Conservation (phyloP, 2,329 filamentous ascomycete species). For the Mycocentrospora acerina region DNA sequence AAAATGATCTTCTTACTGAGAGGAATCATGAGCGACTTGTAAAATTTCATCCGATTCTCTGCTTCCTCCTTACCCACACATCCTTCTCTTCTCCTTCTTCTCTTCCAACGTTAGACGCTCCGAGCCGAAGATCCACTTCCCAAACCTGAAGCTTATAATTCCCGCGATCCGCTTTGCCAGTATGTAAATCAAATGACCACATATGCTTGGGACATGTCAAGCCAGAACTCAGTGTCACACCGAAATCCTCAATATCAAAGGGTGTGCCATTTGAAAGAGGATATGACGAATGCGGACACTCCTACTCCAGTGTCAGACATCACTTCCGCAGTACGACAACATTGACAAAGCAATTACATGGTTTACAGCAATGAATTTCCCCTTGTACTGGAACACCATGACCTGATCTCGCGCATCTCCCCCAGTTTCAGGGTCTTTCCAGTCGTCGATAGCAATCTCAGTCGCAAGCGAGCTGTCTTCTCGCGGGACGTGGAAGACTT, state of each 20-base stretch:
- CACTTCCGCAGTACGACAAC: not conserved
- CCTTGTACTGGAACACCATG: slow-evolving; percentile 64
- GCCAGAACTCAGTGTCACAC: slow-evolving; percentile 62
- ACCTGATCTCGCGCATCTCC: slow-evolving; percentile 56
- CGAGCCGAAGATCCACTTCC: slow-evolving; percentile 58
- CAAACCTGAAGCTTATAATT: slow-evolving; percentile 63
- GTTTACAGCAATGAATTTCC: slow-evolving; percentile 67
- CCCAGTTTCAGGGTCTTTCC: slow-evolving; percentile 22
- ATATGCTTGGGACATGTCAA: slow-evolving; percentile 68
- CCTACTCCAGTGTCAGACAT: slow-evolving; percentile 12
- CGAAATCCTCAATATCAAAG: slow-evolving; percentile 75
- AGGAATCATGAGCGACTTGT: too few species aligned
- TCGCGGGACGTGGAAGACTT: slow-evolving; percentile 25
- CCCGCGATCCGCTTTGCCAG: slow-evolving; percentile 63
- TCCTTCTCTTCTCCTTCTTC: slow-evolving; percentile 8
- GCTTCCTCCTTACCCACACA: slow-evolving; percentile 40
- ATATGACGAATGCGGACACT: slow-evolving; percentile 67
- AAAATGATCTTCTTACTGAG: not conserved
- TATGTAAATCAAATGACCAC: slow-evolving; percentile 71
- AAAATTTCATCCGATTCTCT: slow-evolving; percentile 26
- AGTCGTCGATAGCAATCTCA: slow-evolving; percentile 26
- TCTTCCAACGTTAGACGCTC: not conserved
- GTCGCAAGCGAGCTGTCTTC: slow-evolving; percentile 20
- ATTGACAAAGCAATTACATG: slow-evolving; percentile 52
- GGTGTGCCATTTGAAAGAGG: slow-evolving; percentile 63